Conservation (phyloP, 2,329 filamentous ascomycete species). For the Paracamarosporium sp. region DNA sequence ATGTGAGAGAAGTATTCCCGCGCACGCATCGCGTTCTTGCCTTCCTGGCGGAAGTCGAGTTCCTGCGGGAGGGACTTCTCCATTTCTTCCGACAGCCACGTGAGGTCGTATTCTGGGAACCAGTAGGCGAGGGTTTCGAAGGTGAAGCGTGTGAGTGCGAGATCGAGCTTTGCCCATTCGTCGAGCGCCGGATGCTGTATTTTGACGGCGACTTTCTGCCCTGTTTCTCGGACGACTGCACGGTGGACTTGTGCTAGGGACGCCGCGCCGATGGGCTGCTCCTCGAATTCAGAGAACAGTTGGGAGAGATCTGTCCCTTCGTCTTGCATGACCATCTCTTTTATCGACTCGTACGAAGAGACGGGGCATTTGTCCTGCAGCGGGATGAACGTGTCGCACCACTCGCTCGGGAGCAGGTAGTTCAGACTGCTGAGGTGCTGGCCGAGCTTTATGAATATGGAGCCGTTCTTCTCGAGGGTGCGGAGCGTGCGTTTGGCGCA, state of each 20-base stretch:
- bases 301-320: slow-evolving; percentile 80
- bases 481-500: slow-evolving; percentile 87
- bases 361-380: slow-evolving; percentile 95
- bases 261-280: slow-evolving; percentile 84
- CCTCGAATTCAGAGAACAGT: slow-evolving; percentile 84
- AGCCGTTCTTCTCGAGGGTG: slow-evolving; percentile 93
- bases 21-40: slow-evolving; percentile 79
- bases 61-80: slow-evolving; percentile 88
- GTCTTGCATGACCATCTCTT: slow-evolving; percentile 84
- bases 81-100: slow-evolving; percentile 95
- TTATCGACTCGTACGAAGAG: slow-evolving; percentile 85
- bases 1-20: slow-evolving; percentile 80
- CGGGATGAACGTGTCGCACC: slow-evolving; percentile 95
- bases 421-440: slow-evolving; percentile 97
- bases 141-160: slow-evolving; percentile 84
- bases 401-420: slow-evolving; percentile 88
- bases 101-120: slow-evolving; percentile 97
- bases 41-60: slow-evolving; percentile 87
- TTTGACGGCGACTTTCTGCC: slow-evolving; percentile 91
- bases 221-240: slow-evolving; percentile 80
- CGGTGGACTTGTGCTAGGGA: slow-evolving; percentile 94
- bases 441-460: slow-evolving; percentile 97
- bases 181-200: slow-evolving; percentile 91
- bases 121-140: slow-evolving; percentile 89
- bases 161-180: slow-evolving; percentile 88